A percentile compares a stretch with the other conserved stretches of the same genome.
phyloP scores from a whole-genome alignment of 352 stramenopile genomes.

The Globisporangium recalcitrans region DNA sequence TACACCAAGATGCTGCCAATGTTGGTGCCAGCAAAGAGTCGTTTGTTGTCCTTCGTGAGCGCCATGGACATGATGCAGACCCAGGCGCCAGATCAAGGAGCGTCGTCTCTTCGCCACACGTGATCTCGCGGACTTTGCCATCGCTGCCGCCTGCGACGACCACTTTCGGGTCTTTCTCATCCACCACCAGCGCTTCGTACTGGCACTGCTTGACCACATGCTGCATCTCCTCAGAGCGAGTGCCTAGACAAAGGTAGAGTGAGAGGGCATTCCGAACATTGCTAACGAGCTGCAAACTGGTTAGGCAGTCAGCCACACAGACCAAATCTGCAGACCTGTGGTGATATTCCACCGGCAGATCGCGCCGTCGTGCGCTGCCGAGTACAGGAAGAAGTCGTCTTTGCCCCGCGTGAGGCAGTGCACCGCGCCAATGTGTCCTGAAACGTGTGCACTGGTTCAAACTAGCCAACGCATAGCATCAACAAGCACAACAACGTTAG shows the following conservation, averaged over 20 bases:
- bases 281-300: background rate
- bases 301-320: background rate
- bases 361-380: constrained; percentile 68
- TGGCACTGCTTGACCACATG: constrained; percentile 77
- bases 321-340: constrained; percentile 11
- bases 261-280: no score
- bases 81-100: constrained; percentile 35
- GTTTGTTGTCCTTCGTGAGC: constrained; percentile 53
- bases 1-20: constrained; percentile 61
- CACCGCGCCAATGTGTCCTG: constrained; percentile 77
- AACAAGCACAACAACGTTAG: background rate
- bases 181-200: constrained; percentile 52
- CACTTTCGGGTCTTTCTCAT: constrained; percentile 41
- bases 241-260: constrained; percentile 25
- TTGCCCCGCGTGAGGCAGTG: constrained; percentile 54
- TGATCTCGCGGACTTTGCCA: constrained; percentile 61
- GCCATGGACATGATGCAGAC: constrained; percentile 45
- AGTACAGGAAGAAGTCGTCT: constrained; percentile 77
- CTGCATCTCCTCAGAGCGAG: constrained; percentile 68
- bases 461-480: constrained; percentile 24
- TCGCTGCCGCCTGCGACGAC: constrained; percentile 59
- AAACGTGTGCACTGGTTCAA: constrained; percentile 64
- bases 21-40: constrained; percentile 64
- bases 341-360: constrained; percentile 76
- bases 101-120: constrained; percentile 50